Percentiles rank a stretch among this genome's conserved stretches.
phyloP scores from a whole-genome alignment of 2,329 filamentous ascomycete genomes.

The Penicillium nordicum region DNA sequence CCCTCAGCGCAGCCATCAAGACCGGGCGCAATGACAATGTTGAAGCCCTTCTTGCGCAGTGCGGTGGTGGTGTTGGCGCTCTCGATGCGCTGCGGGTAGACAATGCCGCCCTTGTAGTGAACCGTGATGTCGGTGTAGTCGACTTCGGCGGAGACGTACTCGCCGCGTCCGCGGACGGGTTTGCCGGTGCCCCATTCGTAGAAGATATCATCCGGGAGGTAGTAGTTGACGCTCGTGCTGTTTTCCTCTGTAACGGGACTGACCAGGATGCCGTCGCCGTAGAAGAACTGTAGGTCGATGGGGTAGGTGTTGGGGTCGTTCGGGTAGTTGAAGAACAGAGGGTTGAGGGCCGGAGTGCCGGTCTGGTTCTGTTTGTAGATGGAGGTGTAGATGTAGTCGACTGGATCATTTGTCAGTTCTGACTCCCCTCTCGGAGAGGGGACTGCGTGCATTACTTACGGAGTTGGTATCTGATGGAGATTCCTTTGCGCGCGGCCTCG shows the following conservation, averaged over 20 bases:
- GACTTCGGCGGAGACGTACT: constrained; percentile 45
- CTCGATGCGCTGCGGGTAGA: constrained; percentile 54
- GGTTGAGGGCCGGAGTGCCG: constrained; percentile 64
- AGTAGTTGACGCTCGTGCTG: constrained; percentile 51
- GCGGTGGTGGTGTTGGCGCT: constrained; percentile 60
- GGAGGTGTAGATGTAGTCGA: constrained; percentile 75
- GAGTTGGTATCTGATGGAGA: constrained; percentile 67
- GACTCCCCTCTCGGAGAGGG: neutral
- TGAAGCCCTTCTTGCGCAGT: constrained; percentile 61
- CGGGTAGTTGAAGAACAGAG: constrained; percentile 69
- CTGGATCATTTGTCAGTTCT: neutral
- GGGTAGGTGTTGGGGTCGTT: constrained; percentile 51
- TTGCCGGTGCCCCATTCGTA: constrained; percentile 58
- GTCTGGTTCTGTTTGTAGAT: constrained; percentile 58
- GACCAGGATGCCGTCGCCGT: constrained; percentile 54
- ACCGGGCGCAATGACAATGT: constrained; percentile 65
- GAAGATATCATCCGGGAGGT: constrained; percentile 57
- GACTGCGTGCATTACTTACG: constrained; percentile 15
- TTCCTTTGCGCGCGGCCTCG: constrained; percentile 63
- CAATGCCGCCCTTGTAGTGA: constrained; percentile 58
- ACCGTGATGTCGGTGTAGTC: constrained; percentile 57
- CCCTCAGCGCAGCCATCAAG: constrained; percentile 61
- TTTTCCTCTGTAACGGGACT: constrained; percentile 54
- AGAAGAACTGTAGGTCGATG: constrained; percentile 58
- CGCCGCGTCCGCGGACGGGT: constrained; percentile 46